These are phyloP conservation scores for Pleurotus citrinopileatus DNA, from an alignment of 768 basidiomycete species.

Conservation along the genomic window DNA sequence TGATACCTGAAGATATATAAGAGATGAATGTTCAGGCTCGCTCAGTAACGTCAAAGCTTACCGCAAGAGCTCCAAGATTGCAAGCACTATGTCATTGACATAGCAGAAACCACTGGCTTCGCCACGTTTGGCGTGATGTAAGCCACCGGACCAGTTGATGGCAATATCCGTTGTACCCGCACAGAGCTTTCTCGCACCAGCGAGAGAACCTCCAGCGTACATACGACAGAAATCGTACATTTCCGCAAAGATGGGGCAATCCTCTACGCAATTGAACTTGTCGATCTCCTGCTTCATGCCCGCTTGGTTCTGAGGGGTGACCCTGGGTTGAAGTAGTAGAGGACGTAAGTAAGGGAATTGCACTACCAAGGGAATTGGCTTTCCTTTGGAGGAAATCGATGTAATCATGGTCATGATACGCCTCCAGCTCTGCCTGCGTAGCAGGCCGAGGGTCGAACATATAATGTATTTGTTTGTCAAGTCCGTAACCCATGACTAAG, in stretches of 20 bases:
- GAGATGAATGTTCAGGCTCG: background rate
- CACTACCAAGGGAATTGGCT: conserved; percentile 18
- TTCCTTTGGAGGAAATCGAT: conserved; percentile 93
- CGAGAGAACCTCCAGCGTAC: conserved; percentile 91
- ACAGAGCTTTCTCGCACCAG: conserved; percentile 85
- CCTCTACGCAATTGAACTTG: conserved; percentile 92
- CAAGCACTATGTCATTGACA: conserved; percentile 94
- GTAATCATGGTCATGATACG: conserved; percentile 94
- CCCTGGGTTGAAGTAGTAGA: conserved; percentile 41
- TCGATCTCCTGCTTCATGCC: conserved; percentile 79
- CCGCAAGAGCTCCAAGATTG: conserved; percentile 90
- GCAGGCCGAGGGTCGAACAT: conserved; percentile 89
- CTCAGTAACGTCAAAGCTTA: conserved; percentile 26
- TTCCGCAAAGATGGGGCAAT: conserved; percentile 94
- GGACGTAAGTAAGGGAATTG: background rate
- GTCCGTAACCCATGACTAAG: conserved; percentile 91
- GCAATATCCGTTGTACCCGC: conserved; percentile 92
- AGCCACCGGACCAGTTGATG: conserved; percentile 97
- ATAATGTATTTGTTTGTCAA: conserved; percentile 92
- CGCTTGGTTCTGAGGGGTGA: conserved; percentile 71
- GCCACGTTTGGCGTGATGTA: conserved; percentile 97
- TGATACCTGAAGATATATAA: conserved; percentile 61
- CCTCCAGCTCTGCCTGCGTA: conserved; percentile 84
- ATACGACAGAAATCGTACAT: conserved; percentile 93
- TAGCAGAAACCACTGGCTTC: conserved; percentile 99